phyloP scores from a whole-genome alignment of 1,284 basidiomycete species.

The Tetrapyrgos nigripes region DNA sequence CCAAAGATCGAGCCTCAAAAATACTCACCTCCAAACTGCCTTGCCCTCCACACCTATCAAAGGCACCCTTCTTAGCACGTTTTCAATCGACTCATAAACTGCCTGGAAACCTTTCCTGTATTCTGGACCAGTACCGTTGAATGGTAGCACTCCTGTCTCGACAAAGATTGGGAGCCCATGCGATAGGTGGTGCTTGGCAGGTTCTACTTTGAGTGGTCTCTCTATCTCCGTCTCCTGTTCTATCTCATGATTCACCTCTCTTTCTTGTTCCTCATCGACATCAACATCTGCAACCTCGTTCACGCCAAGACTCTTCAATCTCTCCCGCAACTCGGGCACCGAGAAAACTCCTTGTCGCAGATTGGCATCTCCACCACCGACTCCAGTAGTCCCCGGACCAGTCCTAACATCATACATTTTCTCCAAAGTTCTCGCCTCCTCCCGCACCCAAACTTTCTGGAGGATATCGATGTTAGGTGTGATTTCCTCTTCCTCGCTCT shows the following conservation, averaged over 20 bases:
- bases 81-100: too few species aligned
- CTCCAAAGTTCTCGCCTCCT: conserved; percentile 45
- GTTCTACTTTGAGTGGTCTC: conserved; percentile 31
- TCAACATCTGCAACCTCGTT: conserved; percentile 36
- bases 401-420: too few species aligned
- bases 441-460: conserved; percentile 40
- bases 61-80: too few species aligned
- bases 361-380: background rate
- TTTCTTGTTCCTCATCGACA: conserved; percentile 56
- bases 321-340: conserved; percentile 17
- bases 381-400: too few species aligned
- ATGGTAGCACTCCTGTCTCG: conserved; percentile 26
- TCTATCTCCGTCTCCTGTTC: conserved; percentile 48
- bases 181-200: conserved; percentile 32
- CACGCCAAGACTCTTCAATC: too few species aligned
- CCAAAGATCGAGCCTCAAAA: too few species aligned
- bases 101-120: too few species aligned
- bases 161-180: conserved; percentile 35
- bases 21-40: too few species aligned
- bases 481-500: too few species aligned
- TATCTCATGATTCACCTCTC: conserved; percentile 51
- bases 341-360: background rate
- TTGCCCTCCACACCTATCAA: too few species aligned
- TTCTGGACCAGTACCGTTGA: background rate
- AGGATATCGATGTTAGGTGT: too few species aligned